phyloP scores from a whole-genome alignment of 495 filamentous ascomycete species.

The Neurospora sp. region DNA sequence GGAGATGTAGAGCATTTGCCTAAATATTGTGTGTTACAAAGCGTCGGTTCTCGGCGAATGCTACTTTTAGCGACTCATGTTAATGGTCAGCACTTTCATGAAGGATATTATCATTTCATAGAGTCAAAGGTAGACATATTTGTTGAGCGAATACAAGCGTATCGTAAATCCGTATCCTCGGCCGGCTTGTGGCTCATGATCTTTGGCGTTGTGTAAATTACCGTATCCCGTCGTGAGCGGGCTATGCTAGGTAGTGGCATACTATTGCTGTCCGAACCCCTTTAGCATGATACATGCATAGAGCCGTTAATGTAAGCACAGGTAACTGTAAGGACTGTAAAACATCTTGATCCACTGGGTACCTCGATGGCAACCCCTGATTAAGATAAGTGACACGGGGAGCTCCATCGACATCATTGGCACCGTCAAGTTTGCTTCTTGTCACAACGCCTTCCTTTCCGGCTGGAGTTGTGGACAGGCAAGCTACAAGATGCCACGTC shows the following conservation, averaged over 20 bases:
- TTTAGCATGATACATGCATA: neutral
- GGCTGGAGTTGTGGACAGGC: neutral
- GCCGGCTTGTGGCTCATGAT: neutral
- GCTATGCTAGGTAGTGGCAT: neutral
- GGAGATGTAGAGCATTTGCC: neutral
- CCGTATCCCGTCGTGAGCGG: neutral
- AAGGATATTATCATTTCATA: neutral
- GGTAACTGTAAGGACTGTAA: neutral
- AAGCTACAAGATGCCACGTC: conserved; percentile 22
- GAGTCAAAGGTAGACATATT: neutral
- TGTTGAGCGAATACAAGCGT: neutral
- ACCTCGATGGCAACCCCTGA: neutral
- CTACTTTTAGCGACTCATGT: neutral
- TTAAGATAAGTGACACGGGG: neutral
- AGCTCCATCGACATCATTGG: neutral
- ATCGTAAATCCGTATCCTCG: neutral
- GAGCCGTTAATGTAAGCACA: neutral
- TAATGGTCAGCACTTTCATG: neutral
- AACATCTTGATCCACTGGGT: neutral
- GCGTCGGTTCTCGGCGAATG: neutral
- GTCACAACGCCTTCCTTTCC: neutral
- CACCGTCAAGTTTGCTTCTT: neutral
- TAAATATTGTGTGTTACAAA: neutral
- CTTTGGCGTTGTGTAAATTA: neutral
- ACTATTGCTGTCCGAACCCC: neutral